These are phyloP conservation scores for Mytilinidion resinicola DNA, from an alignment of 495 filamentous ascomycete genomes.

Conservation along the genomic window DNA sequence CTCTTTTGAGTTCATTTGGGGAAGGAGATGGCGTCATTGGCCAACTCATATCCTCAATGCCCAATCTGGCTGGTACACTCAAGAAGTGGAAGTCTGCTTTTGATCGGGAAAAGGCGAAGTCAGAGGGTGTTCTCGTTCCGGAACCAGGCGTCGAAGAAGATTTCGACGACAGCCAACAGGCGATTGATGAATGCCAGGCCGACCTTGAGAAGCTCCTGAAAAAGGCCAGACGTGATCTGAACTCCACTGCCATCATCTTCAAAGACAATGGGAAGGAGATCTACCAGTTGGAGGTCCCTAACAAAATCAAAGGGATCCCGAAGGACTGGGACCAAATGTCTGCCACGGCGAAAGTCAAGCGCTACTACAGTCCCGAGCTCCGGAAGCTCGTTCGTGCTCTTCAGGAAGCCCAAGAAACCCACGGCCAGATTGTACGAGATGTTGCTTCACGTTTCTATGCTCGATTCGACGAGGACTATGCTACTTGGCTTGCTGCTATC, in stretches of 20 bases:
- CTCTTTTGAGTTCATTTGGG: conserved; percentile 62
- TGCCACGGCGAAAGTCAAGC: conserved; percentile 79
- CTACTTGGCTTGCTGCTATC: conserved; percentile 79
- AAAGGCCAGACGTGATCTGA: conserved; percentile 59
- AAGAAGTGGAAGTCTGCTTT: conserved; percentile 90
- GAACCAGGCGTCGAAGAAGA: conserved; percentile 86
- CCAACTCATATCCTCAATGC: conserved; percentile 76
- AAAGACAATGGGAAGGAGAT: conserved; percentile 93
- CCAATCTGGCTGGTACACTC: conserved; percentile 66
- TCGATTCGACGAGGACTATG: conserved; percentile 82
- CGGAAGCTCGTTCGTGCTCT: conserved; percentile 73
- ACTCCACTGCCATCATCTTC: conserved; percentile 66
- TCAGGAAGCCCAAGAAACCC: conserved; percentile 90
- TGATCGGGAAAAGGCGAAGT: conserved; percentile 71
- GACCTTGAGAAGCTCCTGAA: conserved; percentile 68
- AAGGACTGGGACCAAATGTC: conserved; percentile 95
- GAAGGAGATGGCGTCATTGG: conserved; percentile 75
- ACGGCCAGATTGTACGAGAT: conserved; percentile 85
- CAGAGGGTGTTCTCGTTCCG: conserved; percentile 73
- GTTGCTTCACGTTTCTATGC: conserved; percentile 77
- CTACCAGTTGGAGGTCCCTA: conserved; percentile 89
- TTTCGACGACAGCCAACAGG: conserved; percentile 80
- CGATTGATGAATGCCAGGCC: conserved; percentile 62
- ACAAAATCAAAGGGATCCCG: conserved; percentile 74
- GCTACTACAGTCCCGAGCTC: conserved; percentile 87